phyloP scores from a whole-genome alignment of 495 filamentous ascomycete species.

The Tuber aestivum region DNA sequence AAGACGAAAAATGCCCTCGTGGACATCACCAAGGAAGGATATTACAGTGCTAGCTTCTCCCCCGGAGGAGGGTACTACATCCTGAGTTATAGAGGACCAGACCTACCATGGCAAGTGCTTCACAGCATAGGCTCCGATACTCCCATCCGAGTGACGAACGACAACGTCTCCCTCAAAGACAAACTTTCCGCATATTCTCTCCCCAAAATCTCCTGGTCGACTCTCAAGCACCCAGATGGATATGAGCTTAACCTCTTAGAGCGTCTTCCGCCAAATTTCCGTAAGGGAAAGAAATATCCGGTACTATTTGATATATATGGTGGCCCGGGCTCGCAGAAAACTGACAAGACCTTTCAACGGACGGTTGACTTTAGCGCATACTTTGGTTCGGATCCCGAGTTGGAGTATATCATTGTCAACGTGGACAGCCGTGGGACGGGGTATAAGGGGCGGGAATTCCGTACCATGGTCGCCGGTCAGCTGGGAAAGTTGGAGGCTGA shows the following conservation, averaged over 20 bases:
- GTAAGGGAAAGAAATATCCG: slow-evolving; percentile 52
- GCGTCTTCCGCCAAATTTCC: slow-evolving; percentile 50
- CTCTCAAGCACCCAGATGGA: slow-evolving; percentile 49
- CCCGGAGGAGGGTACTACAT: slow-evolving; percentile 52
- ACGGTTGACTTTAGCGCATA: slow-evolving; percentile 51
- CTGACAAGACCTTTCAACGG: slow-evolving; percentile 46
- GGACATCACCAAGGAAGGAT: slow-evolving; percentile 48
- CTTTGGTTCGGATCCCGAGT: slow-evolving; percentile 54
- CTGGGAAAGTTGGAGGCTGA: slow-evolving; percentile 53
- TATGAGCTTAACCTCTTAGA: slow-evolving; percentile 50
- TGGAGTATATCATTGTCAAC: slow-evolving; percentile 52
- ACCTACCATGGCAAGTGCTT: slow-evolving; percentile 54
- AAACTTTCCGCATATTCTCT: slow-evolving; percentile 50
- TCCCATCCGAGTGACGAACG: slow-evolving; percentile 49
- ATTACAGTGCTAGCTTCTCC: slow-evolving; percentile 55
- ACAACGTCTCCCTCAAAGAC: slow-evolving; percentile 49
- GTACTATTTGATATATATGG: slow-evolving; percentile 55
- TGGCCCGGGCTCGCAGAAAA: slow-evolving; percentile 52
- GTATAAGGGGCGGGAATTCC: slow-evolving; percentile 51
- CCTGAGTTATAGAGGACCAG: slow-evolving; percentile 52
- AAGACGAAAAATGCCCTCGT: slow-evolving; percentile 50
- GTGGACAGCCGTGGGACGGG: slow-evolving; percentile 58
- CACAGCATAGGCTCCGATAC: slow-evolving; percentile 48
- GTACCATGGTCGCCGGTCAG: slow-evolving; percentile 47
- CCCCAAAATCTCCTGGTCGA: slow-evolving; percentile 50